Conservation (phyloP, 176 grass and related monocot genomes). For the Carex littledalei region DNA sequence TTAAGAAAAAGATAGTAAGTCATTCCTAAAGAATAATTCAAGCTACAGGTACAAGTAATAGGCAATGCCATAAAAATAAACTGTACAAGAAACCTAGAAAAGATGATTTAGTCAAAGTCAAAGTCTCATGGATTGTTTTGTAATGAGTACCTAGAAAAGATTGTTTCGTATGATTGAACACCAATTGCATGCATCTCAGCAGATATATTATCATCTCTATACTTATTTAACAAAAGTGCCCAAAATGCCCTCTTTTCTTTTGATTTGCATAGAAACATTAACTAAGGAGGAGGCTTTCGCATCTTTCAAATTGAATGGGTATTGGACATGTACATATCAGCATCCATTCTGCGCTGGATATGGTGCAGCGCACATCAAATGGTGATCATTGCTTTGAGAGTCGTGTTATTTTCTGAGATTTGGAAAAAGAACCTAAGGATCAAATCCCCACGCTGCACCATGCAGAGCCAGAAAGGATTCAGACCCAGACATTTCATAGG, state of each 20-base stretch:
- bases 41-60: neutral
- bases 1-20: neutral
- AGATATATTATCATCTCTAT: neutral
- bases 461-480: too few relatives aligned
- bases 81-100: neutral
- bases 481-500: neutral
- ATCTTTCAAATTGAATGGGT: neutral
- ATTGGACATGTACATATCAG: neutral
- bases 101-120: neutral
- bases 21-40: constrained; percentile 1
- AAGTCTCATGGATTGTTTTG: neutral
- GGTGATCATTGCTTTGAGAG: too few relatives aligned
- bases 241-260: neutral
- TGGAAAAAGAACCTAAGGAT: too few relatives aligned
- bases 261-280: neutral
- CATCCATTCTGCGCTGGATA: too few relatives aligned
- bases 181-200: neutral
- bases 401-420: too few relatives aligned
- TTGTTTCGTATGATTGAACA: neutral
- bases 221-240: neutral
- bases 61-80: neutral
- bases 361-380: too few relatives aligned
- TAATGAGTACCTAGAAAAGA: neutral
- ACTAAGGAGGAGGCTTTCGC: neutral
- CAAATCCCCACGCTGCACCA: too few relatives aligned